Conservation (phyloP, 768 basidiomycete species). For the Goffeauzyma gilvescens region DNA sequence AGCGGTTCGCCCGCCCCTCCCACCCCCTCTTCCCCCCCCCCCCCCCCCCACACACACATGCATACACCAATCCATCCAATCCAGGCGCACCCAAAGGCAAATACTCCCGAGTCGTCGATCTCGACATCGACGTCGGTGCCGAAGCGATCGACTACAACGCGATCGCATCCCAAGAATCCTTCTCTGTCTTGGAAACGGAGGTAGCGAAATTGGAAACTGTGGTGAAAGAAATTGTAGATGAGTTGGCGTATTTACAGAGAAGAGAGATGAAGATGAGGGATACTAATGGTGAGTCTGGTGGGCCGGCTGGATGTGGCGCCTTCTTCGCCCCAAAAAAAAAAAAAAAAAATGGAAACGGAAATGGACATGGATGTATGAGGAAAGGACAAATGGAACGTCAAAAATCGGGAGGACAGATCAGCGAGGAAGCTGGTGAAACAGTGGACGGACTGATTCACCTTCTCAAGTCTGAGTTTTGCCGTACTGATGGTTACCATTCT, state of each 20-base stretch:
- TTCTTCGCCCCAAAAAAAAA: too few species aligned
- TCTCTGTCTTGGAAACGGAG: slow-evolving; percentile 87
- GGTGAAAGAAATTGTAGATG: slow-evolving; percentile 83
- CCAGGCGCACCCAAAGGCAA: background rate
- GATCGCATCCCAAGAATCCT: slow-evolving; percentile 92
- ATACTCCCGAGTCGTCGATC: slow-evolving; percentile 48
- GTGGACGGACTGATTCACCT: too few species aligned
- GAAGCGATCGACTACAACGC: slow-evolving; percentile 99
- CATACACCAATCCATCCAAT: too few species aligned
- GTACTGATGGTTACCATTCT: background rate
- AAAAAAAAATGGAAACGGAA: too few species aligned
- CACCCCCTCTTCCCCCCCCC: too few species aligned
- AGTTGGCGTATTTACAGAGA: slow-evolving; percentile 72
- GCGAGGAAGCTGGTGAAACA: too few species aligned
- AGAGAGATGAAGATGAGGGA: slow-evolving; percentile 72
- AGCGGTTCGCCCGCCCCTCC: too few species aligned
- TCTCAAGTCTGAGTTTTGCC: too few species aligned
- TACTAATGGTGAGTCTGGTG: slow-evolving; percentile 62
- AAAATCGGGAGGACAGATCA: too few species aligned
- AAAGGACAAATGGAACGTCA: too few species aligned
- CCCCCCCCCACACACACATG: too few species aligned
- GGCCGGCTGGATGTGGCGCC: background rate
- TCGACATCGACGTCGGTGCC: slow-evolving; percentile 94
- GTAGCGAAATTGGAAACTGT: slow-evolving; percentile 94
- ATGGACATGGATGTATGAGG: too few species aligned